Evolutionary conservation across 352 stramenopile species (phyloP).

Genomic region (Phytopythium vexans): DNA sequence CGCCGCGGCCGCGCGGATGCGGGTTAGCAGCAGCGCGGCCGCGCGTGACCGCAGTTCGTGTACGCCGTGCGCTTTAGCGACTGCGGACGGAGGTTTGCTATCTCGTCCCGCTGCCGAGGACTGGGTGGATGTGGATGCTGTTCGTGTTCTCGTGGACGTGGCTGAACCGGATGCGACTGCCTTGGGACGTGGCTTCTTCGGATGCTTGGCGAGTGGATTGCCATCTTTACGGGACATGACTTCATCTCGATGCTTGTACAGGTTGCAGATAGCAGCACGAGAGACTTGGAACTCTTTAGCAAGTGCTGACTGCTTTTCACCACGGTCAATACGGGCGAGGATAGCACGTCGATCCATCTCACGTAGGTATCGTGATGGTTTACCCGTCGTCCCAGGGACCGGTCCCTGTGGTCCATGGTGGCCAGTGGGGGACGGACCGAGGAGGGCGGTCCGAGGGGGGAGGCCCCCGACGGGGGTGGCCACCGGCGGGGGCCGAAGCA

Average conservation of each 20-base stretch:
- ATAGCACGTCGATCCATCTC: conserved; percentile 63
- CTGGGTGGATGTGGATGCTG: background rate
- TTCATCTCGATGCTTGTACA: conserved; percentile 52
- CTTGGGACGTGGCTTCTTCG: conserved; percentile 38
- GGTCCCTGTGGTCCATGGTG: too few relatives aligned
- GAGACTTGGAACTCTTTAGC: conserved; percentile 68
- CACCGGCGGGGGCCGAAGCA: too few relatives aligned
- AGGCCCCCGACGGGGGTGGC: too few relatives aligned
- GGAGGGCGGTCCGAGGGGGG: too few relatives aligned
- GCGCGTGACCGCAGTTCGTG: conserved; percentile 43
- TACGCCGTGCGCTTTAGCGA: conserved; percentile 1
- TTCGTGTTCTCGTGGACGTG: conserved; percentile 2
- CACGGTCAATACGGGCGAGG: conserved; percentile 40
- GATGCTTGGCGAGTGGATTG: conserved; percentile 55
- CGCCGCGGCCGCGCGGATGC: conserved; percentile 10
- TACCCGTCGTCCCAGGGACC: conserved; percentile 2
- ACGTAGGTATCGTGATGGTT: conserved; percentile 53
- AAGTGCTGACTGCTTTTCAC: conserved; percentile 59
- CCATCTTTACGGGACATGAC: conserved; percentile 41
- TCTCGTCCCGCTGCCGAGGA: background rate
- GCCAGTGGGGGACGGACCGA: too few relatives aligned
- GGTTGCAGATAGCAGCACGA: conserved; percentile 58
- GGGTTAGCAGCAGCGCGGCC: conserved; percentile 32
- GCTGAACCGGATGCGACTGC: conserved; percentile 3
- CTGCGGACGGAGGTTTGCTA: background rate